A percentile compares a stretch with the other conserved stretches of the same genome.
phyloP scores from a whole-genome alignment of 2,329 filamentous ascomycete genomes.

The Aschersonia sp. region DNA sequence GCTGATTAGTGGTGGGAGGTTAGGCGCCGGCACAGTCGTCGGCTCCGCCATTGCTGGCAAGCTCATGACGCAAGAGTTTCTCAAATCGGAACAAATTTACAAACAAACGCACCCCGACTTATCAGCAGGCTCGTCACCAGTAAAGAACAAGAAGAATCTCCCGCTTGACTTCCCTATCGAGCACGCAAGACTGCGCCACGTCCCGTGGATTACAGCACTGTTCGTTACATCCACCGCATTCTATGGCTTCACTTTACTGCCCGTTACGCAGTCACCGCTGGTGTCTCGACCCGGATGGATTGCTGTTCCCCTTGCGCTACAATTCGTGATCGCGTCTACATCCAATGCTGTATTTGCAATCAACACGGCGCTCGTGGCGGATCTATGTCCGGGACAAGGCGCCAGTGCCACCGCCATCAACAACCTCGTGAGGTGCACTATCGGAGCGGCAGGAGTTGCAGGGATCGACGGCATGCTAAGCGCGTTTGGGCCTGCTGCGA shows the following conservation, averaged over 20 bases:
- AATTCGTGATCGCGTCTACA: conserved; percentile 20
- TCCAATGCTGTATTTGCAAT: conserved; percentile 21
- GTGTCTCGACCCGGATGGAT: conserved; percentile 1
- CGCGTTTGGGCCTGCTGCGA: not conserved
- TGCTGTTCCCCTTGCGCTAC: conserved; percentile 6
- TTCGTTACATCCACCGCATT: conserved; percentile 23
- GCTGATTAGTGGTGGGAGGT: too few species aligned
- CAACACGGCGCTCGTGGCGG: conserved; percentile 18
- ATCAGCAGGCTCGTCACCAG: not conserved
- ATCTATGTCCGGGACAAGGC: conserved; percentile 15
- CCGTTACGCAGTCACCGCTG: not conserved
- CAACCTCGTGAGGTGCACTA: conserved; percentile 15
- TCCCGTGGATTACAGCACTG: conserved; percentile 21
- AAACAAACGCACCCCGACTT: conserved; percentile 9
- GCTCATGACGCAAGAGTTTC: conserved; percentile 24
- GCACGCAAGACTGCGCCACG: conserved; percentile 20
- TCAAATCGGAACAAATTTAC: conserved; percentile 12
- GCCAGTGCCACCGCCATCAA: conserved; percentile 19
- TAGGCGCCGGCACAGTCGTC: conserved; percentile 9
- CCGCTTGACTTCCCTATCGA: conserved; percentile 26
- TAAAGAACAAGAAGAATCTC: conserved; percentile 10
- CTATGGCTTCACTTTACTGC: conserved; percentile 9
- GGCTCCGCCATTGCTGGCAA: conserved; percentile 25
- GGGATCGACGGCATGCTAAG: conserved; percentile 5
- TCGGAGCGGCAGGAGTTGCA: conserved; percentile 14